Evolutionary conservation across 169 alveolate genomes (phyloP).

Genomic region (Cyclospora cayetanensis): DNA sequence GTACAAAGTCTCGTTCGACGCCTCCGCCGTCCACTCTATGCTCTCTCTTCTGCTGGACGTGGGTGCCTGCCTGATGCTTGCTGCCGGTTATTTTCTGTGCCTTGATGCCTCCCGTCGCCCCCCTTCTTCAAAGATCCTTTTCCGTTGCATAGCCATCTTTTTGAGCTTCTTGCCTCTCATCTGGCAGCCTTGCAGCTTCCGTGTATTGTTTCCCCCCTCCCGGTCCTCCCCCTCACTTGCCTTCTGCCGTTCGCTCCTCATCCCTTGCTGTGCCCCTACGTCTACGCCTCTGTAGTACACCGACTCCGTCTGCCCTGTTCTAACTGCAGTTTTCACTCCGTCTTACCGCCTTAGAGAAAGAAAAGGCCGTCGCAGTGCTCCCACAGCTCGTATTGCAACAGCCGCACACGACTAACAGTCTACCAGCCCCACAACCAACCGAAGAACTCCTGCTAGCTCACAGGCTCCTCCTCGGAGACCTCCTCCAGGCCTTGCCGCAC

Average conservation of each 20-base stretch:
- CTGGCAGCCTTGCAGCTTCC: not conserved
- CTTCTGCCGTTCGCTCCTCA: no score
- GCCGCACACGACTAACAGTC: not conserved
- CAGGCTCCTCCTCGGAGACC: conserved; percentile 24
- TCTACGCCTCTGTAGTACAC: no score
- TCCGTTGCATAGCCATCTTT: not conserved
- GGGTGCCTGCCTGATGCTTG: not conserved
- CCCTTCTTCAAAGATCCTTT: no score
- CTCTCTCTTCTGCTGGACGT: not conserved
- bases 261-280: no score
- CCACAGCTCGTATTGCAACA: not conserved
- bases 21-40: not conserved
- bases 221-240: not conserved
- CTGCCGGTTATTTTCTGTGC: not conserved
- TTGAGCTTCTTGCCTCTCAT: not conserved
- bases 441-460: conserved; percentile 18
- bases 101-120: no score
- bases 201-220: not conserved
- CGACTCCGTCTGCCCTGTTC: no score
- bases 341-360: not conserved
- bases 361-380: not conserved
- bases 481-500: not conserved
- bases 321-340: not conserved
- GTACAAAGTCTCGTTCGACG: not conserved
- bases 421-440: not conserved